Evolutionary conservation across 805 yeast genomes (phyloP).

Genomic region (Kodamaea kaohsiungensis): DNA sequence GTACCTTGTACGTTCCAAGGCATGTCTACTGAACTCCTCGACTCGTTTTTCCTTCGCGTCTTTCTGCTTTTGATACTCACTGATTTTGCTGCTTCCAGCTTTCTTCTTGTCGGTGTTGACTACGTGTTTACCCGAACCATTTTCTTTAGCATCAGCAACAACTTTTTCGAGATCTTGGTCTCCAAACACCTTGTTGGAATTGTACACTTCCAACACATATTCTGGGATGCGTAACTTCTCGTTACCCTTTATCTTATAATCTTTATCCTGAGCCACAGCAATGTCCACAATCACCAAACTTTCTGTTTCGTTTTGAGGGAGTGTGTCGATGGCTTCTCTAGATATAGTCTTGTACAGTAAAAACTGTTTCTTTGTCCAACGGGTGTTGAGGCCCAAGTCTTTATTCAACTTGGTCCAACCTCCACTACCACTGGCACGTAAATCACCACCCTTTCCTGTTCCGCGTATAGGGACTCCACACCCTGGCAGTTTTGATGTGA

Average conservation of each 20-base stretch:
- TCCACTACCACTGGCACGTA: conserved; percentile 23
- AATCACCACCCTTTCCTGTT: conserved; percentile 19
- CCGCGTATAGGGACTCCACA: conserved; percentile 30
- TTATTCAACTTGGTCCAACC: conserved; percentile 48
- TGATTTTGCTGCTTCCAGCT: conserved; percentile 15
- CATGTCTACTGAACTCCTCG: conserved; percentile 22
- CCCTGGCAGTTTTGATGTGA: conserved; percentile 18
- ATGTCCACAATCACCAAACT: conserved; percentile 38
- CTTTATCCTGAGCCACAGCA: conserved; percentile 37
- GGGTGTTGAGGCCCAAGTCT: conserved; percentile 46
- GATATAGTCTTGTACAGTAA: conserved; percentile 30
- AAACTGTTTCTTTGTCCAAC: conserved; percentile 45
- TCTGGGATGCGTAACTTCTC: conserved; percentile 30
- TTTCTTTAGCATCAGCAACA: conserved; percentile 9
- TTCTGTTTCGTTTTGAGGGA: conserved; percentile 14
- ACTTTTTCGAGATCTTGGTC: conserved; percentile 25
- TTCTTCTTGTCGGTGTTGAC: conserved; percentile 17
- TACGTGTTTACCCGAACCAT: conserved; percentile 7
- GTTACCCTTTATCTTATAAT: conserved; percentile 39
- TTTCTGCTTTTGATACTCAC: conserved; percentile 10
- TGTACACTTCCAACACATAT: conserved; percentile 30
- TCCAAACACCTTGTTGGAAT: conserved; percentile 24
- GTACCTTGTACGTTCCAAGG: conserved; percentile 17
- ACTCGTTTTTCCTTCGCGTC: background rate
- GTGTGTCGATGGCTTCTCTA: conserved; percentile 1